phyloP scores from a whole-genome alignment of 352 stramenopile genomes.

The Pythium scleroteichum region DNA sequence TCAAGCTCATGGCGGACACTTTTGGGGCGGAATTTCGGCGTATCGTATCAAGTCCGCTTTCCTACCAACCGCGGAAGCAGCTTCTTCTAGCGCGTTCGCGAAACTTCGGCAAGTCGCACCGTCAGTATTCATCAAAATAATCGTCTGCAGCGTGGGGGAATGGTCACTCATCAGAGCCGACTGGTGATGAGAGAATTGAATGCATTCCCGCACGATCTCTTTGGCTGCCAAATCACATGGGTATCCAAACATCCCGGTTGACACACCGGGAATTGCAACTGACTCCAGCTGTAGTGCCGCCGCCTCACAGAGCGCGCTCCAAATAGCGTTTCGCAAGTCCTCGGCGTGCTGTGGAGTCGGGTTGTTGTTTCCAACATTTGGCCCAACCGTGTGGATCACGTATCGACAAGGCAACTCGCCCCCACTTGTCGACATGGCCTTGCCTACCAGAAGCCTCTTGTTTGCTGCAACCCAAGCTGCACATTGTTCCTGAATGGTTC shows the following conservation, averaged over 20 bases:
- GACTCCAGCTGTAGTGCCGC: conserved; percentile 29
- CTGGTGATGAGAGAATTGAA: conserved; percentile 28
- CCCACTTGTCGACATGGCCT: conserved; percentile 32
- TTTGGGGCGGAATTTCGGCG: background rate
- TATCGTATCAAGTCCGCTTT: background rate
- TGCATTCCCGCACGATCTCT: conserved; percentile 38
- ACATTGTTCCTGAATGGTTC: conserved; percentile 30
- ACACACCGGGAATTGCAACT: conserved; percentile 42
- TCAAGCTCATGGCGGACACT: background rate
- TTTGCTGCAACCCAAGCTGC: conserved; percentile 31
- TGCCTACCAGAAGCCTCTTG: conserved; percentile 28
- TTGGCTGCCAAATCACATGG: conserved; percentile 30
- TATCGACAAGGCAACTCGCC: conserved; percentile 37
- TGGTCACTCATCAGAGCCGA: background rate
- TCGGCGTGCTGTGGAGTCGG: conserved; percentile 30
- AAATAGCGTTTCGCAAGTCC: conserved; percentile 35
- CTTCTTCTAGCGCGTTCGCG: conserved; percentile 15
- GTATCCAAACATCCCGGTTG: conserved; percentile 45
- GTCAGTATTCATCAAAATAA: conserved; percentile 46
- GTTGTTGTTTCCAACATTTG: conserved; percentile 20
- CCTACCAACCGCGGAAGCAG: background rate
- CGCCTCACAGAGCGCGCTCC: conserved; percentile 35
- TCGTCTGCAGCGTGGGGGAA: conserved; percentile 15
- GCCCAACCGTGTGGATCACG: conserved; percentile 49
- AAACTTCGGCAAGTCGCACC: conserved; percentile 34